These are phyloP conservation scores for Silene conica DNA, from an alignment of 148 eudicot species.

Conservation along the genomic window DNA sequence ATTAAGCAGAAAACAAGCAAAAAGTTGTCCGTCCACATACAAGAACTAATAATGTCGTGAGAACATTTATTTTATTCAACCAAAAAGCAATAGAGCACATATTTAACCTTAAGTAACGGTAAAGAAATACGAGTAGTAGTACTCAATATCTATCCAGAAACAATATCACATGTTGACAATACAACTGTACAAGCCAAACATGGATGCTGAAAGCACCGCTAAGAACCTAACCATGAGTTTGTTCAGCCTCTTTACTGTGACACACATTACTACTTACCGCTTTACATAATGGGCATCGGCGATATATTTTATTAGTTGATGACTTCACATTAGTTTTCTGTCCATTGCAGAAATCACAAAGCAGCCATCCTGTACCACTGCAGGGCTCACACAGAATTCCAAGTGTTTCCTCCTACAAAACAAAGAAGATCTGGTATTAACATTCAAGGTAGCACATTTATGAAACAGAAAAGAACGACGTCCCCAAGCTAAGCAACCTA, in stretches of 20 bases:
- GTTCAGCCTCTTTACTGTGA: not conserved
- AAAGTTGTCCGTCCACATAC: not conserved
- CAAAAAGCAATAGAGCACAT: not conserved
- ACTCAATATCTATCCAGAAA: not conserved
- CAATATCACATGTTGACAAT: not conserved
- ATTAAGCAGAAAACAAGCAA: not conserved
- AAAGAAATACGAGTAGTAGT: not conserved
- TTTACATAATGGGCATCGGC: slow-evolving; percentile 87
- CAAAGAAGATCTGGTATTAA: not conserved
- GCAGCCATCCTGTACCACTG: slow-evolving; percentile 72
- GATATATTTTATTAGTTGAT: slow-evolving; percentile 63
- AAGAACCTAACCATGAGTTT: not conserved
- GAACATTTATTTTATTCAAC: not conserved
- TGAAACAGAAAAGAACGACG: not conserved
- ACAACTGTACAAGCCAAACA: not conserved
- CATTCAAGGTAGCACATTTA: not conserved
- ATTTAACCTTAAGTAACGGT: not conserved
- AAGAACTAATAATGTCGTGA: too few species aligned
- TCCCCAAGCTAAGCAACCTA: not conserved
- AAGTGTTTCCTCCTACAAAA: slow-evolving; percentile 31
- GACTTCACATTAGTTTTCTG: slow-evolving; percentile 78
- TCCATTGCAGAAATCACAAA: slow-evolving; percentile 88
- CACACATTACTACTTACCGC: slow-evolving; percentile 50
- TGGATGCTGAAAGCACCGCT: not conserved
- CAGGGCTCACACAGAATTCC: slow-evolving; percentile 76